A percentile compares a stretch with the other conserved stretches of the same genome.
Evolutionary conservation across 2,329 filamentous ascomycete genomes (phyloP).

Genomic region (Fusarium sp.): DNA sequence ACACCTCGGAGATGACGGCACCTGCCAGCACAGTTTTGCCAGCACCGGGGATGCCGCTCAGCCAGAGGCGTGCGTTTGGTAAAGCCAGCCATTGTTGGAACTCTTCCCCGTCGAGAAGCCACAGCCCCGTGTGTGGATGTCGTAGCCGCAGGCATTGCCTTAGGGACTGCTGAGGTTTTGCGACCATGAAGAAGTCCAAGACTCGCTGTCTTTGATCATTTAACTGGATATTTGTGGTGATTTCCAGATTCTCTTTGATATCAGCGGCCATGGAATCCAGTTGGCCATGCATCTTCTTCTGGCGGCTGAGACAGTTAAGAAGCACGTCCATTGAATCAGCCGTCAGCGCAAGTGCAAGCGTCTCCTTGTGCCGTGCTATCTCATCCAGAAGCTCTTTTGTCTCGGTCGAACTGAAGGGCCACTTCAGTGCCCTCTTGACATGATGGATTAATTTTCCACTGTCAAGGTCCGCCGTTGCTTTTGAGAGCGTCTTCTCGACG

Average conservation of each 20-base stretch:
- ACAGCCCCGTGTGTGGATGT: constrained; percentile 15
- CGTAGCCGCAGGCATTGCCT: not conserved
- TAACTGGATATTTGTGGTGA: not conserved
- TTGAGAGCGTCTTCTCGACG: not conserved
- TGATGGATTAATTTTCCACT: not conserved
- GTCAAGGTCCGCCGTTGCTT: not conserved
- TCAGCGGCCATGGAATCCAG: not conserved
- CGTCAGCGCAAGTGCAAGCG: constrained; percentile 8
- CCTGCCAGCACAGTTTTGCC: constrained; percentile 18
- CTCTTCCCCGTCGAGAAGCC: constrained; percentile 7
- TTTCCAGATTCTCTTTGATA: constrained; percentile 11
- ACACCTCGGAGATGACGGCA: constrained; percentile 5
- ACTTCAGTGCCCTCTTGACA: constrained; percentile 7
- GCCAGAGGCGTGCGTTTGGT: not conserved
- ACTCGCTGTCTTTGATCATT: constrained; percentile 1
- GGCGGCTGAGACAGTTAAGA: not conserved
- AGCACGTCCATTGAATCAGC: constrained; percentile 10
- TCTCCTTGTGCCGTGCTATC: constrained; percentile 14
- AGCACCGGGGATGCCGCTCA: constrained; percentile 22
- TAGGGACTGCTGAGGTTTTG: not conserved
- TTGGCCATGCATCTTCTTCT: not conserved
- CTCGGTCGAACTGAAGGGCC: constrained; percentile 16
- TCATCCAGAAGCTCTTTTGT: not conserved
- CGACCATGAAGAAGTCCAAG: constrained; percentile 8
- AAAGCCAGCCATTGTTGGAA: constrained; percentile 6